Evolutionary conservation across 2,329 filamentous ascomycete species (phyloP).

Genomic region (Exophiala sp.): DNA sequence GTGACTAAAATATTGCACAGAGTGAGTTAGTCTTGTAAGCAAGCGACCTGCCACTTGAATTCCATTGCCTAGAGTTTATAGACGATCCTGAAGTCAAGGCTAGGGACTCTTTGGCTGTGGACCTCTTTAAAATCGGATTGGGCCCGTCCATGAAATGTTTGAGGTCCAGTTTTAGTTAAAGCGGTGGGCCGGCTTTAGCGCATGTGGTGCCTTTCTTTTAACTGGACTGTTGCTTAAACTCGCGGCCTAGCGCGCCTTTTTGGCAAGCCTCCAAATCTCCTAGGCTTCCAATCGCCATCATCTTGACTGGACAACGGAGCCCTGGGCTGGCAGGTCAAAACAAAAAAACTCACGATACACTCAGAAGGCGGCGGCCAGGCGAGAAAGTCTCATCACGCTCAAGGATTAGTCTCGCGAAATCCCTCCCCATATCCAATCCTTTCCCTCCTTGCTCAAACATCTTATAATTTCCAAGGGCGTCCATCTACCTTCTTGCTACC

Average conservation of each 20-base stretch:
- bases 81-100: not conserved
- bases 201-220: not conserved
- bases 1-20: no score
- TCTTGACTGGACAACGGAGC: slow-evolving; percentile 1
- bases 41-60: no score
- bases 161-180: slow-evolving; percentile 3
- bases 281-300: not conserved
- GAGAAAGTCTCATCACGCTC: not conserved
- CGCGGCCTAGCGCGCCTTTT: not conserved
- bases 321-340: not conserved
- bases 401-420: slow-evolving; percentile 12
- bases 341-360: no score
- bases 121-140: not conserved
- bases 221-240: not conserved
- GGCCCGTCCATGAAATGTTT: not conserved
- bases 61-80: no score
- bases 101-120: not conserved
- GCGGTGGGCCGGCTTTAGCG: not conserved
- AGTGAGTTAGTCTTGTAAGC: no score
- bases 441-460: slow-evolving; percentile 7
- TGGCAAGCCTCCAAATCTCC: slow-evolving; percentile 1
- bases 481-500: slow-evolving; percentile 26
- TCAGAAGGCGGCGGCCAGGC: no score
- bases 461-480: slow-evolving; percentile 5
- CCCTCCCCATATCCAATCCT: slow-evolving; percentile 10